Percentiles rank a stretch among this genome's conserved stretches.
Evolutionary conservation across 805 yeast species (phyloP).

Genomic region (Candida silvatica): DNA sequence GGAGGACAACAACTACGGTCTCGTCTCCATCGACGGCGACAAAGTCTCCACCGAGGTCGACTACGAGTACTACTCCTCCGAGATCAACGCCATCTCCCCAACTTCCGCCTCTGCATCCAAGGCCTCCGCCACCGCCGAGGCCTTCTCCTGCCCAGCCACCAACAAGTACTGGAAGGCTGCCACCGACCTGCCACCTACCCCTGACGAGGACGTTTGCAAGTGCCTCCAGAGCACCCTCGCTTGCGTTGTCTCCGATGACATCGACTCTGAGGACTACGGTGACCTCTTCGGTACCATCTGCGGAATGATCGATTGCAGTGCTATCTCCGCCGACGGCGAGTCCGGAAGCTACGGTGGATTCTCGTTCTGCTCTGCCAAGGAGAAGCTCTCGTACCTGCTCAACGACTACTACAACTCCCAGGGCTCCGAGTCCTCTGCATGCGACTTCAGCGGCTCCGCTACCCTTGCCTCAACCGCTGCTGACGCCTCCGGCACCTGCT

Average conservation of each 20-base stretch:
- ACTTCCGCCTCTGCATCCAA: conserved; percentile 27
- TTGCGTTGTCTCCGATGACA: conserved; percentile 53
- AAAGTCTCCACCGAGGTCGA: conserved; percentile 53
- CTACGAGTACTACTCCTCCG: conserved; percentile 45
- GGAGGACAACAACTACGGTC: conserved; percentile 77
- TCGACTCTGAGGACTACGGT: conserved; percentile 46
- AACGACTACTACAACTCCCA: conserved; percentile 53
- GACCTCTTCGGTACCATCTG: conserved; percentile 54
- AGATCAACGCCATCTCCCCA: conserved; percentile 47
- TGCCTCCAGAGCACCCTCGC: conserved; percentile 44
- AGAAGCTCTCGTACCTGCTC: conserved; percentile 58
- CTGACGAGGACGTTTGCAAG: conserved; percentile 55
- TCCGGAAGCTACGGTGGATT: conserved; percentile 64
- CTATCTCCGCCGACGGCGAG: conserved; percentile 51
- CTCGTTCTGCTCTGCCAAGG: conserved; percentile 65
- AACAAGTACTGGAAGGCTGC: conserved; percentile 59
- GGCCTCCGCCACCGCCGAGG: conserved; percentile 26
- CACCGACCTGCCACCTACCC: conserved; percentile 68
- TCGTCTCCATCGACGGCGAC: conserved; percentile 45
- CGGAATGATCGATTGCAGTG: conserved; percentile 49
- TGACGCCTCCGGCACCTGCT: conserved; percentile 34
- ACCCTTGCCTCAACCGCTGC: conserved; percentile 35
- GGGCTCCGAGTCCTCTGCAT: conserved; percentile 39
- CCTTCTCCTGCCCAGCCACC: conserved; percentile 39
- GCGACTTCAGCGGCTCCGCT: conserved; percentile 69